Conservation (phyloP, 2,329 filamentous ascomycete genomes). For the Kalmusia sp. region DNA sequence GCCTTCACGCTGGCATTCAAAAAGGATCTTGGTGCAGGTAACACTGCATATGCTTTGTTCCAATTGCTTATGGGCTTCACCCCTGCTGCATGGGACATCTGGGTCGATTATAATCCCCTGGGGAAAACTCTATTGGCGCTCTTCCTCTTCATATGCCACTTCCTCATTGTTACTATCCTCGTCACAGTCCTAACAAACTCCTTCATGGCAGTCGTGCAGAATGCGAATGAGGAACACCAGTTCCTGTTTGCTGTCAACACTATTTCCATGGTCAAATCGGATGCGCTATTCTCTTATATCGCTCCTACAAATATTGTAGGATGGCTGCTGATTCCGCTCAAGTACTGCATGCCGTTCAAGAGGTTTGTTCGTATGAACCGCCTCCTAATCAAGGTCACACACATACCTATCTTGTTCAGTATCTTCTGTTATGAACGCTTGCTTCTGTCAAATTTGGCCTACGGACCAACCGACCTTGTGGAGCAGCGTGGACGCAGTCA, state of each 20-base stretch:
- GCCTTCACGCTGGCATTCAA: constrained; percentile 86
- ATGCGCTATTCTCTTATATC: constrained; percentile 91
- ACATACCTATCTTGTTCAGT: constrained; percentile 83
- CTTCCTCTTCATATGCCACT: constrained; percentile 94
- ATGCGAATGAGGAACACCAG: constrained; percentile 89
- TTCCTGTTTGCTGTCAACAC: constrained; percentile 97
- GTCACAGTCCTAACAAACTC: constrained; percentile 97
- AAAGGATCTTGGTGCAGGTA: constrained; percentile 71
- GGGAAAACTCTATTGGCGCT: constrained; percentile 78
- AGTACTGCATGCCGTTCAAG: constrained; percentile 80
- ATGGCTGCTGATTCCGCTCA: constrained; percentile 84
- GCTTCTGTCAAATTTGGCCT: constrained; percentile 76
- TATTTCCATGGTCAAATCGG: constrained; percentile 98
- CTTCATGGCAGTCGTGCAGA: constrained; percentile 93
- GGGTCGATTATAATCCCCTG: constrained; percentile 80
- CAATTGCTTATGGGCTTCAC: constrained; percentile 97
- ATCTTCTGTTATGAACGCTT: constrained; percentile 89
- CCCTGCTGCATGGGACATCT: constrained; percentile 89
- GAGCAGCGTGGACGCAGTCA: constrained; percentile 70
- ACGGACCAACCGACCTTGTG: constrained; percentile 86
- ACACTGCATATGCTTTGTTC: constrained; percentile 89
- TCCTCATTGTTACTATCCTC: constrained; percentile 90
- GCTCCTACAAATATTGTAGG: constrained; percentile 90
- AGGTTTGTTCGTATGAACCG: constrained; percentile 87
- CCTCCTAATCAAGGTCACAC: constrained; percentile 88